Conservation (phyloP, 1,139 yeast genomes). For the Saccharomyces hybrid region DNA sequence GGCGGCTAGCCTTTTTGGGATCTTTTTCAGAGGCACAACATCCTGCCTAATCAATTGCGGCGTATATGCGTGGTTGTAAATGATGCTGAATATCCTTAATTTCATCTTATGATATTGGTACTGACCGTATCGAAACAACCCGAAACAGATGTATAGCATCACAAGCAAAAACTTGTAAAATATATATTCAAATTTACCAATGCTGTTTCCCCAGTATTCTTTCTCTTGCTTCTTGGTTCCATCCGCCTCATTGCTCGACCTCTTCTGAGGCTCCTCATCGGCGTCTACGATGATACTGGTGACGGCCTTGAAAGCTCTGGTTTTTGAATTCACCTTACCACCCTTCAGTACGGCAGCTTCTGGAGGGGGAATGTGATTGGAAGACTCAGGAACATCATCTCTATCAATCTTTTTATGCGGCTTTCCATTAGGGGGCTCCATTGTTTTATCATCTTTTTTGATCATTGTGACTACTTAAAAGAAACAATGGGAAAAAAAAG, state of each 20-base stretch:
- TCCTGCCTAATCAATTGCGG: constrained; percentile 86
- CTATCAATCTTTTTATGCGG: constrained; percentile 6
- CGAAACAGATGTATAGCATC: constrained; percentile 47
- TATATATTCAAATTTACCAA: constrained; percentile 17
- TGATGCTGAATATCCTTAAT: constrained; percentile 53
- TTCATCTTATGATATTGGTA: constrained; percentile 48
- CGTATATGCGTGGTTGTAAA: constrained; percentile 74
- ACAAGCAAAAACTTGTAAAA: constrained; percentile 45
- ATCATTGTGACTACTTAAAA: background rate
- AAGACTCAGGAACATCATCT: constrained; percentile 3
- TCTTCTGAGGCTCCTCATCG: constrained; percentile 5
- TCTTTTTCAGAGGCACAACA: constrained; percentile 59
- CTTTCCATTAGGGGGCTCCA: constrained; percentile 6
- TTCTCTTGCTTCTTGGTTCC: constrained; percentile 3
- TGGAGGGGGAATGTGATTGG: constrained; percentile 19
- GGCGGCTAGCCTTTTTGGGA: constrained; percentile 71
- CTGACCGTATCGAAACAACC: constrained; percentile 47
- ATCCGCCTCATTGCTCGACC: constrained; percentile 1
- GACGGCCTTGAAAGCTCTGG: constrained; percentile 16
- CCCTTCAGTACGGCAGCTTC: constrained; percentile 10
- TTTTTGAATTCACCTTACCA: constrained; percentile 12
- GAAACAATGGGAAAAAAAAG: background rate
- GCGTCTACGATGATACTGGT: constrained; percentile 10
- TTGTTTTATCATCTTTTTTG: background rate
- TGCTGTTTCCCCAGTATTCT: constrained; percentile 1